Conservation (phyloP, 2,329 filamentous ascomycete species). For the Pestalotiopsis fici region DNA sequence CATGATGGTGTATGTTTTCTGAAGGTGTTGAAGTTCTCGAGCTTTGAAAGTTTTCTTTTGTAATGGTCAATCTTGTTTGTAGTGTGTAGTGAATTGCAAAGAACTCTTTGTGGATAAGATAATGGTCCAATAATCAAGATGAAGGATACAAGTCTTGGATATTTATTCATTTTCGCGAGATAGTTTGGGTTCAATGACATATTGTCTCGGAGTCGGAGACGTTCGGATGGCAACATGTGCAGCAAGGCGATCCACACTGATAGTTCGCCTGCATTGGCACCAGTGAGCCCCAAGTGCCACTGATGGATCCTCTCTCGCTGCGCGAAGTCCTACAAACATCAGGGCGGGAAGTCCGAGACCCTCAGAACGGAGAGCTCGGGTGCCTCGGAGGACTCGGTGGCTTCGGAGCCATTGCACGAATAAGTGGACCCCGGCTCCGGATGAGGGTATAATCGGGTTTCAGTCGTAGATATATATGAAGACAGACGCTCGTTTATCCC, state of each 20-base stretch:
- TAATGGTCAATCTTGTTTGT: too few relatives aligned
- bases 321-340: background rate
- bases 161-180: background rate
- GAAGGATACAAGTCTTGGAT: background rate
- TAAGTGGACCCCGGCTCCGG: background rate
- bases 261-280: background rate
- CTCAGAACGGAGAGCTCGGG: background rate
- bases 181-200: background rate
- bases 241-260: background rate
- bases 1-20: background rate
- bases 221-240: background rate
- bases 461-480: background rate
- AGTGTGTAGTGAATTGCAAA: background rate
- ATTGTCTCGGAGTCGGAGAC: background rate
- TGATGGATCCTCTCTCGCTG: background rate
- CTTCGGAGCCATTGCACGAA: background rate
- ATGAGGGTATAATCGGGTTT: background rate
- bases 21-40: background rate
- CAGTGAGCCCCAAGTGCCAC: background rate
- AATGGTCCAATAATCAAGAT: background rate
- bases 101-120: background rate
- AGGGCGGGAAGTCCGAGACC: background rate
- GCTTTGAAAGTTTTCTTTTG: background rate
- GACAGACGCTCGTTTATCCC: background rate
- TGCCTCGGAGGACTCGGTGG: background rate